Conservation (phyloP, 139 green algal species). For the Picochlorum sp. region DNA sequence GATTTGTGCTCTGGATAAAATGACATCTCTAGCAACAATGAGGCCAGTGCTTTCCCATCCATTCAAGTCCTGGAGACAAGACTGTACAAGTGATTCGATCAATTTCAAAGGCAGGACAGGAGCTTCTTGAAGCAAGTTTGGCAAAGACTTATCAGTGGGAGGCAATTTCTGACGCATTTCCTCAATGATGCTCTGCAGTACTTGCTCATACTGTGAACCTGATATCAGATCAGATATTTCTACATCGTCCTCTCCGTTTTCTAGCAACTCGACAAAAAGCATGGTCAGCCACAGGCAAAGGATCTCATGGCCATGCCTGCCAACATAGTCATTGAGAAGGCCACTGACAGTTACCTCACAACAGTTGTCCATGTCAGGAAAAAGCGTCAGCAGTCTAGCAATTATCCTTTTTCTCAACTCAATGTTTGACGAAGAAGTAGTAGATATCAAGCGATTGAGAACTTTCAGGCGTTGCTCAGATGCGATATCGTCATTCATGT, state of each 20-base stretch:
- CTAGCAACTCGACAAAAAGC: background rate
- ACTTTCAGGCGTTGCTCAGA: too few species aligned
- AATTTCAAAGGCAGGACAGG: constrained; percentile 39
- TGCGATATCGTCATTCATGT: too few species aligned
- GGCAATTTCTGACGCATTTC: constrained; percentile 28
- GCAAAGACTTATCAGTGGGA: constrained; percentile 12
- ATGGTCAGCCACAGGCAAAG: constrained; percentile 8
- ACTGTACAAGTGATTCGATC: constrained; percentile 30
- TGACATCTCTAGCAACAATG: constrained; percentile 25
- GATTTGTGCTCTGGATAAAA: constrained; percentile 38
- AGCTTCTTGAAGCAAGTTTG: constrained; percentile 36
- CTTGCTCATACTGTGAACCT: constrained; percentile 44
- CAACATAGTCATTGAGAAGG: constrained; percentile 14
- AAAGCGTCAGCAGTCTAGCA: constrained; percentile 28
- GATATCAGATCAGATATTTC: background rate
- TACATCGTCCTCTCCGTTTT: background rate
- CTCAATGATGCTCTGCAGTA: constrained; percentile 43
- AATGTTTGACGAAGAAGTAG: too few species aligned
- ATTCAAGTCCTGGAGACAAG: constrained; percentile 15
- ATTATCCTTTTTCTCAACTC: constrained; percentile 4
- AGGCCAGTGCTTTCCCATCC: constrained; percentile 50
- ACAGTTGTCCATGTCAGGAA: constrained; percentile 11
- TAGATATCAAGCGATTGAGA: too few species aligned
- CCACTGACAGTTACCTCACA: constrained; percentile 16
- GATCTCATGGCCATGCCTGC: constrained; percentile 10